These are phyloP conservation scores for Aspergillus novoparasiticus DNA, from an alignment of 2,329 filamentous ascomycete species.

Conservation along the genomic window DNA sequence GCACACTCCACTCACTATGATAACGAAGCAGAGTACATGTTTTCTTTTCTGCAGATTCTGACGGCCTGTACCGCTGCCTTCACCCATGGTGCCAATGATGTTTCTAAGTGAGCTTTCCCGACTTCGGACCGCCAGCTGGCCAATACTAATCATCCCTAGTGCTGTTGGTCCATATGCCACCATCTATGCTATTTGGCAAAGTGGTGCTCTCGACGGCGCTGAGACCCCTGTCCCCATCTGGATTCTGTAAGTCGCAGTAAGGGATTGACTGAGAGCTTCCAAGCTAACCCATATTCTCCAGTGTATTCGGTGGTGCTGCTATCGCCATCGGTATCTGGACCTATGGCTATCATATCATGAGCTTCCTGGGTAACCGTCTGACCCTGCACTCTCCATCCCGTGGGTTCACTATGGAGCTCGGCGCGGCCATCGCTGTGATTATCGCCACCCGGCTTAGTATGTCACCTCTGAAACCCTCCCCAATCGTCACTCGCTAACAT, in stretches of 20 bases:
- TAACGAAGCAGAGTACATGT: conserved; percentile 23
- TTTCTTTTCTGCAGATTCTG: conserved; percentile 20
- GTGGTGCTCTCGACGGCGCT: conserved; percentile 2
- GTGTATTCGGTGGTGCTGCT: conserved; percentile 18
- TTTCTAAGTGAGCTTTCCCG: conserved; percentile 18
- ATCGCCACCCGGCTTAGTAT: conserved; percentile 21
- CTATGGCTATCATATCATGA: conserved; percentile 25
- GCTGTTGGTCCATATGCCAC: conserved; percentile 23
- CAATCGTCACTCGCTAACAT: not conserved
- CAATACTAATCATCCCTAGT: conserved; percentile 6
- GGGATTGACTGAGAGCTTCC: too few relatives aligned
- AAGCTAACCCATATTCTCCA: not conserved
- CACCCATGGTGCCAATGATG: conserved; percentile 23
- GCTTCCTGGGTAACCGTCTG: conserved; percentile 22
- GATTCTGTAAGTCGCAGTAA: conserved; percentile 16
- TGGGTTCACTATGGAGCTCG: conserved; percentile 24
- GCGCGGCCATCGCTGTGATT: conserved; percentile 19
- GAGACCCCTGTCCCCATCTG: conserved; percentile 20
- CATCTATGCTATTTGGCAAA: conserved; percentile 20
- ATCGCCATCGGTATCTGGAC: conserved; percentile 24
- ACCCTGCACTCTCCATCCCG: conserved; percentile 22
- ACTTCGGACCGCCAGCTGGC: not conserved
- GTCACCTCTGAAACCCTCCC: not conserved
- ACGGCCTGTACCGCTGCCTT: conserved; percentile 21
- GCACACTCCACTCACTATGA: conserved; percentile 20